Evolutionary conservation across 768 basidiomycete genomes (phyloP).

Genomic region (Asterophora parasitica): DNA sequence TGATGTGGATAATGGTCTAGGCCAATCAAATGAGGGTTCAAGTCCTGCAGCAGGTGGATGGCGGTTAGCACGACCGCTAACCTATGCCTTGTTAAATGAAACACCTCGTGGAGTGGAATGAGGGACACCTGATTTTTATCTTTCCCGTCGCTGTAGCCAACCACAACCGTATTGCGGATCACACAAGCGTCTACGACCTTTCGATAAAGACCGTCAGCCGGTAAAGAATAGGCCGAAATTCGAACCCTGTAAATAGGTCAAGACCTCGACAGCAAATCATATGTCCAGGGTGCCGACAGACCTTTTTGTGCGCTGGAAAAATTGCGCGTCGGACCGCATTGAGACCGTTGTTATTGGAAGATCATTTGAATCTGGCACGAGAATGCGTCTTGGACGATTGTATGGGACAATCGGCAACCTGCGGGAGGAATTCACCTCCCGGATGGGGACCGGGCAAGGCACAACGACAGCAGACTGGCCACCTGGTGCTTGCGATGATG

Average conservation of each 20-base stretch:
- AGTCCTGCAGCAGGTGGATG: conserved; percentile 15
- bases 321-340: conserved; percentile 43
- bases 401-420: conserved; percentile 20
- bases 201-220: conserved; percentile 2
- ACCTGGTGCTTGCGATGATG: neutral
- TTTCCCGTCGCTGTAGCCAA: conserved; percentile 39
- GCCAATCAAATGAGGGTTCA: conserved; percentile 25
- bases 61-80: neutral
- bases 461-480: neutral
- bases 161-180: conserved; percentile 34
- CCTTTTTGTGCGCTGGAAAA: conserved; percentile 31
- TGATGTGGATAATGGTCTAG: conserved; percentile 28
- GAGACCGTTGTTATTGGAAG: conserved; percentile 39
- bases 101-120: conserved; percentile 27
- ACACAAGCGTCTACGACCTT: conserved; percentile 45
- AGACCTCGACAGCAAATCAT: too few species aligned
- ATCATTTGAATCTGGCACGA: conserved; percentile 18
- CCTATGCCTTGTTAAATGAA: neutral
- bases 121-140: conserved; percentile 37
- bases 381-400: conserved; percentile 24
- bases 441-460: neutral
- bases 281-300: conserved; percentile 1
- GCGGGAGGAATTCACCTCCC: neutral
- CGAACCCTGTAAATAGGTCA: too few species aligned
- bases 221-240: too few species aligned